phyloP scores from a whole-genome alignment of 2,329 filamentous ascomycete species.

The Aspergillus piperis region DNA sequence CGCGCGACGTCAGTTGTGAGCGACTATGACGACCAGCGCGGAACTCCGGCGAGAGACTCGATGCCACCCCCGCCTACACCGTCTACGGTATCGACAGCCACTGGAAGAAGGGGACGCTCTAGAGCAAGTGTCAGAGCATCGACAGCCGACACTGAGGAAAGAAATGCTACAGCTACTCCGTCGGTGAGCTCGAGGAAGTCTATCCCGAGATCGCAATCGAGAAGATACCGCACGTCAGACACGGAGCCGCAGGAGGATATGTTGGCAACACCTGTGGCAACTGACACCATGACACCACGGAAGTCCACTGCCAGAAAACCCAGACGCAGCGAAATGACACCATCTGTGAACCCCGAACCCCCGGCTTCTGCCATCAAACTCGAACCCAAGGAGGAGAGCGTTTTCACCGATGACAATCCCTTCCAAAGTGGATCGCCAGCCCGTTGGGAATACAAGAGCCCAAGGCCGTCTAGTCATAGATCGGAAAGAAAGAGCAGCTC shows the following conservation, averaged over 20 bases:
- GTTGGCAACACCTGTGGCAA: constrained; percentile 40
- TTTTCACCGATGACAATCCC: constrained; percentile 87
- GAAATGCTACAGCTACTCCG: constrained; percentile 28
- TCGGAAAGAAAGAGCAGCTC: constrained; percentile 54
- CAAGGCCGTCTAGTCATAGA: constrained; percentile 19
- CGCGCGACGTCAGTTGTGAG: constrained; percentile 65
- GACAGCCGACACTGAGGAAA: constrained; percentile 41
- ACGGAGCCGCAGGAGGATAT: constrained; percentile 35
- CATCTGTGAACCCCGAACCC: constrained; percentile 40
- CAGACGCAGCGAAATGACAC: constrained; percentile 50
- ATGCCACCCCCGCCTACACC: constrained; percentile 52
- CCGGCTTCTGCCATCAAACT: constrained; percentile 45
- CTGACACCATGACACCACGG: constrained; percentile 34
- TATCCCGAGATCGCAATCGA: constrained; percentile 38
- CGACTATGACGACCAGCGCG: constrained; percentile 61
- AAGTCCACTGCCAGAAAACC: constrained; percentile 54
- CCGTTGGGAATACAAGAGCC: constrained; percentile 50
- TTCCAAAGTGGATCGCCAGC: constrained; percentile 82
- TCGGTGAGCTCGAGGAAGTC: constrained; percentile 33
- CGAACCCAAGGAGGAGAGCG: constrained; percentile 56
- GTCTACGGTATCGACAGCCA: constrained; percentile 54
- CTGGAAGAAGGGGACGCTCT: constrained; percentile 57
- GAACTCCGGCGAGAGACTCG: constrained; percentile 52
- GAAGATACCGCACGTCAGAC: constrained; percentile 34
- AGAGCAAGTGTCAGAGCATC: constrained; percentile 51